Base-by-base conservation (phyloP, 148 eudicot species). In the Silene uniflora region DNA sequence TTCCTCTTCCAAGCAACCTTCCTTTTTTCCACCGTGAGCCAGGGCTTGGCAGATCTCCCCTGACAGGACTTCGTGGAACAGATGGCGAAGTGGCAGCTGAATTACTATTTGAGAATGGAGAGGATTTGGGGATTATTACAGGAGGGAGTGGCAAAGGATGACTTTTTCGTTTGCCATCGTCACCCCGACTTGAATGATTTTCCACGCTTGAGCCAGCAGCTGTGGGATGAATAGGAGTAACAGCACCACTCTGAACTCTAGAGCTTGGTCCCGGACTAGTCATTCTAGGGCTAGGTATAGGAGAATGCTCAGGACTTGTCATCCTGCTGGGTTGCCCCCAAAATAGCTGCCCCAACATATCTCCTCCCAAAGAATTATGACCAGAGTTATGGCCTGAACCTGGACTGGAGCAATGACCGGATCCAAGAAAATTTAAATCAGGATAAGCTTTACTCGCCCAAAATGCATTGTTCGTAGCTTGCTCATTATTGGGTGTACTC, bases 341-440 rank as follows among this genome's bases (percentile, higher is more conserved):
- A 85, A 92, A 88, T 66, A 90, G 71, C 75, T 90, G 94, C 10
- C 94, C 94, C 9, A 85, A 84, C 81, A 90, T 84, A 72, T 95
- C 98, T 44, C 96, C 98, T 62, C 98, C 98, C 90, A 95, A 84
- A 69, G 99, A 95, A 80, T 95, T 91, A 59, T 95, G 96, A 44
- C 97, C 97, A 73, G 99, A 95, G 80, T 91, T 95, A 62, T 92
- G 92, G 59, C 96, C 99, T 17, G 99, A 95, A 22, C 96, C 99
- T 16, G 99, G 99, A 83, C 98, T 95, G 32, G 99, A 95, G 91
- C 97, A 92, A 52, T 92, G 96, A 58, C 97, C 96, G 69, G 99
- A 95, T 70, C 99, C 96, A 78, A 90, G 88, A 29, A 89, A 84
- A 39, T 86, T 86, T 75, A 87, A 81, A 74, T 92, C 98, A 59